Percentiles rank a stretch among this genome's conserved stretches.
phyloP scores from a whole-genome alignment of 2,329 filamentous ascomycete species.

The Ophiostoma ulmi region DNA sequence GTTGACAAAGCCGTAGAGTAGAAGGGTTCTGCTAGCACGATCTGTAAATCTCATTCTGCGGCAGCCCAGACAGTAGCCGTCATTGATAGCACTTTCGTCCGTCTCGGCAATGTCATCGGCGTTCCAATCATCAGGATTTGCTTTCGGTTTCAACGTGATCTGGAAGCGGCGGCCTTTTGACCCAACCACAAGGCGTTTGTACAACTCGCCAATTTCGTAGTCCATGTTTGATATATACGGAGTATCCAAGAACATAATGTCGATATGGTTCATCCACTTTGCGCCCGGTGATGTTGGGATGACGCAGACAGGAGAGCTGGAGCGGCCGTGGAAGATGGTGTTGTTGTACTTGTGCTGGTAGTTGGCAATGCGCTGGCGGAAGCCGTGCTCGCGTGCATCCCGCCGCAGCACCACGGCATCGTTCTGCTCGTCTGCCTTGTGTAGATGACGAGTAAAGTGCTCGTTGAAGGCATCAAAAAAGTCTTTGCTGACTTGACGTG shows the following conservation, averaged over 20 bases:
- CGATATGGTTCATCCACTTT: neutral
- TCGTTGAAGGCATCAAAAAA: neutral
- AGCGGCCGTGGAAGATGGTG: neutral
- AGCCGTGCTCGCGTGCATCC: neutral
- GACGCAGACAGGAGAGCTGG: neutral
- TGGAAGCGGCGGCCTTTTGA: no score
- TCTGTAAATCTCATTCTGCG: neutral
- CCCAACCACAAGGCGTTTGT: no score
- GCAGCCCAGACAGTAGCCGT: neutral
- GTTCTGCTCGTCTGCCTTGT: neutral
- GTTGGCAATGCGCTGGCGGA: neutral
- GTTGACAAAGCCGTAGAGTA: neutral
- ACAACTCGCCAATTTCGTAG: neutral
- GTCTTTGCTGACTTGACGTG: neutral
- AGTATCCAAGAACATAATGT: neutral
- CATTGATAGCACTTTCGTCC: neutral
- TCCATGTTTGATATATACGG: neutral
- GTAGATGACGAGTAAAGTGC: neutral
- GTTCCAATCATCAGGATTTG: no score
- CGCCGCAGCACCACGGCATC: neutral
- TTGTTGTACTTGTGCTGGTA: slow-evolving; percentile 3
- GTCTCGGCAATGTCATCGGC: neutral
- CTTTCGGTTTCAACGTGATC: no score
- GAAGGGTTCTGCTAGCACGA: no score
- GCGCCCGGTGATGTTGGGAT: neutral